Conservation (phyloP, 208 protist species). For the Balamuthia mandrillaris region DNA sequence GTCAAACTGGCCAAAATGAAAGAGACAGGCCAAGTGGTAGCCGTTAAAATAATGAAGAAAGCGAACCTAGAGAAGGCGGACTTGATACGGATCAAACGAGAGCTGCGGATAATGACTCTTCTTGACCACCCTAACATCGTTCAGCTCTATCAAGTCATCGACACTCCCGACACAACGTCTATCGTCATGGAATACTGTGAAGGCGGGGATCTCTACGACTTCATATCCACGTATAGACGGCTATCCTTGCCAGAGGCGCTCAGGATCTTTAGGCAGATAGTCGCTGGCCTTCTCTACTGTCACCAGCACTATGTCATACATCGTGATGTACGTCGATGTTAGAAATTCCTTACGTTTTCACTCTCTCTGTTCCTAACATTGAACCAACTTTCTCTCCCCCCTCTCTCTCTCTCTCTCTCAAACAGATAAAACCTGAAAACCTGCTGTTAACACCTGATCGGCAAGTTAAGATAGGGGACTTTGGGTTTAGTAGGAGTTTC, state of each 20-base stretch:
- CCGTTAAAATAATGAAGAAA: conserved; percentile 61
- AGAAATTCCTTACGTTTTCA: too few species aligned
- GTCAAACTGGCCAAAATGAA: conserved; percentile 15
- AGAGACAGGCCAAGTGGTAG: conserved; percentile 46
- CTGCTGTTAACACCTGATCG: conserved; percentile 74
- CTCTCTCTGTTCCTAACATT: neutral
- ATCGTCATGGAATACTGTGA: conserved; percentile 38
- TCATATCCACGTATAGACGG: conserved; percentile 75
- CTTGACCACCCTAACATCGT: conserved; percentile 69
- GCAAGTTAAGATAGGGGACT: conserved; percentile 44
- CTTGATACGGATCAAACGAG: conserved; percentile 53
- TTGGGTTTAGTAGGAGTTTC: conserved; percentile 39
- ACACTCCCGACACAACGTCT: conserved; percentile 39
- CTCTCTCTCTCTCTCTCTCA: too few species aligned
- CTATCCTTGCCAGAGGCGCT: conserved; percentile 81
- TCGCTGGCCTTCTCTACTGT: conserved; percentile 85
- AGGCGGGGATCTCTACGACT: conserved; percentile 88
- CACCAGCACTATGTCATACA: conserved; percentile 82
- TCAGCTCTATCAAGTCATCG: conserved; percentile 66
- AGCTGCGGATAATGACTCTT: conserved; percentile 68
- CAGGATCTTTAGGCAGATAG: conserved; percentile 86
- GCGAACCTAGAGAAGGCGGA: conserved; percentile 43
- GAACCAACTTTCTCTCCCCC: too few species aligned
- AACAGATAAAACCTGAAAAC: conserved; percentile 69
- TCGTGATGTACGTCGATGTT: conserved; percentile 46